Evolutionary conservation across 805 yeast genomes (phyloP).

Genomic region (Brettanomyces anomalus): DNA sequence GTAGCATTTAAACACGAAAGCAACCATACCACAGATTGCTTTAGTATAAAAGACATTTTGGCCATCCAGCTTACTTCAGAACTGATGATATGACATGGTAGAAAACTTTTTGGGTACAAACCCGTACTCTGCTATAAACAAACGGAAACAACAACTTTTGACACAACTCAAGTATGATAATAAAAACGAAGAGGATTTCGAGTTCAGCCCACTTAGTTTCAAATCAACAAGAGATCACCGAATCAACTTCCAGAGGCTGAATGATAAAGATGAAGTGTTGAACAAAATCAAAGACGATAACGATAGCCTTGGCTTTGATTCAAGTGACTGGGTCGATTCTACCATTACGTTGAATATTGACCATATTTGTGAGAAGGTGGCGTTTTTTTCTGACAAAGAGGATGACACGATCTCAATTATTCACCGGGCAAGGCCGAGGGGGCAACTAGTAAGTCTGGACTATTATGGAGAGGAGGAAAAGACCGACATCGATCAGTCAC

Average conservation of each 20-base stretch:
- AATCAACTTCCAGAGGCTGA: constrained; percentile 13
- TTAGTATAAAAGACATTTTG: no score
- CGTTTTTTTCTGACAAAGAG: no score
- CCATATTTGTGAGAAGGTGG: neutral
- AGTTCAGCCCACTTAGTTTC: constrained; percentile 11
- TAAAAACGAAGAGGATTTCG: neutral
- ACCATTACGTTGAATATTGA: neutral
- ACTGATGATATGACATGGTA: no score
- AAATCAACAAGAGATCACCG: constrained; percentile 11
- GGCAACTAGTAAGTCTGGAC: constrained; percentile 5
- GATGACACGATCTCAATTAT: no score
- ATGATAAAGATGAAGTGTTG: constrained; percentile 8
- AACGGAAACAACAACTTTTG: neutral
- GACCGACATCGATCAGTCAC: neutral
- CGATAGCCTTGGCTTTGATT: neutral
- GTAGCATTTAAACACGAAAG: no score
- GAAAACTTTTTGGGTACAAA: neutral
- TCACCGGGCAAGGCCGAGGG: neutral
- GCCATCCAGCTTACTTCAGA: no score
- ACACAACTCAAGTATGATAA: neutral
- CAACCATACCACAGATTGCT: no score
- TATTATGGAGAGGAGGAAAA: constrained; percentile 13
- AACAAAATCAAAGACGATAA: constrained; percentile 7
- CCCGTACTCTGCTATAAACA: neutral
- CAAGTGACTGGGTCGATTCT: neutral